Percentiles rank a stretch among this genome's conserved stretches.
Evolutionary conservation across 495 filamentous ascomycete species (phyloP).

Genomic region (Podospora pseudocomata): DNA sequence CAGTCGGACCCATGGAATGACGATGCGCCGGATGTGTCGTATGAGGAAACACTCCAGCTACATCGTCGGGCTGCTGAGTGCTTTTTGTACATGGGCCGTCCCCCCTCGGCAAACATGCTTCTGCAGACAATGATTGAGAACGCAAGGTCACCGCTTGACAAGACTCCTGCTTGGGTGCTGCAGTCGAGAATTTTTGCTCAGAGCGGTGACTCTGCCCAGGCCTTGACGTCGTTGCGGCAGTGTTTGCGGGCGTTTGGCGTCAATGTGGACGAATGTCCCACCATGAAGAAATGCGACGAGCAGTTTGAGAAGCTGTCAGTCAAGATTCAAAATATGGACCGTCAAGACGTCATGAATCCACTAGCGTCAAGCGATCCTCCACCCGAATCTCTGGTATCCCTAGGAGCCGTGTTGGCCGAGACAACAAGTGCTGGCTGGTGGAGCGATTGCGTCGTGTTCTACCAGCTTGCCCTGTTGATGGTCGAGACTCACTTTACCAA

Average conservation of each 20-base stretch:
- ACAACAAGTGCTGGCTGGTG: conserved; percentile 79
- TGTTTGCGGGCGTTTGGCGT: conserved; percentile 66
- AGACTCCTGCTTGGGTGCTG: conserved; percentile 73
- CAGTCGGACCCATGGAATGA: conserved; percentile 77
- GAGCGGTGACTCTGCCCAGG: conserved; percentile 61
- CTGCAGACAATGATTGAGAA: conserved; percentile 61
- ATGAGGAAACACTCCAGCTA: conserved; percentile 77
- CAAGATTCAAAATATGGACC: conserved; percentile 57
- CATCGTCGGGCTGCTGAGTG: conserved; percentile 76
- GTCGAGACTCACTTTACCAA: conserved; percentile 62
- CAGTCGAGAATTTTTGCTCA: conserved; percentile 73
- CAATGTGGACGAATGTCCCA: conserved; percentile 59
- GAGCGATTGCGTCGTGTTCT: conserved; percentile 71
- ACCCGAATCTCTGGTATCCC: conserved; percentile 48
- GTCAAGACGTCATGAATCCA: conserved; percentile 51
- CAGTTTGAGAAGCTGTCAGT: conserved; percentile 60
- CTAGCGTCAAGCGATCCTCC: conserved; percentile 48
- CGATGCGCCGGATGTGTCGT: conserved; percentile 64
- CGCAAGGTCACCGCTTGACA: conserved; percentile 66
- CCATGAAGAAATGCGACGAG: conserved; percentile 69
- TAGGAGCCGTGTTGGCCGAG: conserved; percentile 73
- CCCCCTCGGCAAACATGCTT: conserved; percentile 58
- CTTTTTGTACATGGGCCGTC: conserved; percentile 68
- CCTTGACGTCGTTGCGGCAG: conserved; percentile 63
- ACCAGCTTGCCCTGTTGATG: conserved; percentile 68